These are phyloP conservation scores for Iberis pinnata DNA, from an alignment of 345 rosid genomes.

Conservation along the genomic window DNA sequence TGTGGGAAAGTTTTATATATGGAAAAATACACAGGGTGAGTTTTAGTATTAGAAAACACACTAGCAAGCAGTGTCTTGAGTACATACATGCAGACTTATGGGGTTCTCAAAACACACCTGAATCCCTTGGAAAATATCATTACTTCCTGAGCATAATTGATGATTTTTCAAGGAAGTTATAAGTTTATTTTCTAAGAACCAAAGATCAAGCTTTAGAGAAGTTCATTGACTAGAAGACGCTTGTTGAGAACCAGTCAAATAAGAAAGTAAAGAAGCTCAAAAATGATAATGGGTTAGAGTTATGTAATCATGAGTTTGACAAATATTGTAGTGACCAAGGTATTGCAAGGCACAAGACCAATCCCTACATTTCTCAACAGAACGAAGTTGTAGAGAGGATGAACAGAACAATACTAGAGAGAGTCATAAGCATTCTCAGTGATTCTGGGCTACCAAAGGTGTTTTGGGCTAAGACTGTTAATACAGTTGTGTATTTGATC, in stretches of 20 bases:
- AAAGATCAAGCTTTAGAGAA: not conserved
- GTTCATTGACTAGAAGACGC: not conserved
- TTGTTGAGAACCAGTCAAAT: not conserved
- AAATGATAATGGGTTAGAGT: not conserved
- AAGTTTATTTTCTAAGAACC: not conserved
- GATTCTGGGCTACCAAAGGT: not conserved
- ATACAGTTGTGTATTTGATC: not conserved
- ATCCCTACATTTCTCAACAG: not conserved
- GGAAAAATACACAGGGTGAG: not conserved
- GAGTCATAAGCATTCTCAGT: not conserved
- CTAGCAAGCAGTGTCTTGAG: not conserved
- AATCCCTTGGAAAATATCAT: not conserved
- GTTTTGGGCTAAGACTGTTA: not conserved
- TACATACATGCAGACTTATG: not conserved
- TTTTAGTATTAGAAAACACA: not conserved
- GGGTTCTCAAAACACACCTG: not conserved
- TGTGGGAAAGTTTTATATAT: not conserved
- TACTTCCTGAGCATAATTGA: not conserved
- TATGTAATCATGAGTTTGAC: not conserved
- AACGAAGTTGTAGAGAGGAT: not conserved
- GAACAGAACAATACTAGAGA: not conserved
- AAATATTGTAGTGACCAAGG: not conserved
- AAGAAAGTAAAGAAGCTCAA: not conserved
- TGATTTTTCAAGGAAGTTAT: not conserved
- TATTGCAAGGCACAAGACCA: not conserved